Conservation (phyloP, 139 green algal genomes). For the Pseudopediastrum boryanum region DNA sequence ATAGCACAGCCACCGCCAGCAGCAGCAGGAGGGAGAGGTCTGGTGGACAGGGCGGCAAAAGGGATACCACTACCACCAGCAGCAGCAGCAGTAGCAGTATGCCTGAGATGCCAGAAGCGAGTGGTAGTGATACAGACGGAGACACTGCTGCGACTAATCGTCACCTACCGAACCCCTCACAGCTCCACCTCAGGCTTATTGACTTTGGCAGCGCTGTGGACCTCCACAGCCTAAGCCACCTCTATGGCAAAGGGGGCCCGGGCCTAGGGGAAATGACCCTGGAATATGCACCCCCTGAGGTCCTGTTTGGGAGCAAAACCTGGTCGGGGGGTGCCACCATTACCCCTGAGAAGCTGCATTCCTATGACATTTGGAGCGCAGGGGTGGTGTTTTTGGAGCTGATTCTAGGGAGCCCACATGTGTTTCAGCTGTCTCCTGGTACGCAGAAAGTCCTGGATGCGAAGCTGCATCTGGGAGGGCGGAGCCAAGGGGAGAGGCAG, state of each 20-base stretch:
- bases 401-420: slow-evolving; percentile 67
- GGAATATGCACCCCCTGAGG: slow-evolving; percentile 79
- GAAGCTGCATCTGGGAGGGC: slow-evolving; percentile 45
- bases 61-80: neutral
- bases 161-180: neutral
- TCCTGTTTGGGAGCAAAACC: slow-evolving; percentile 52
- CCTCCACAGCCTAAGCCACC: slow-evolving; percentile 13
- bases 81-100: slow-evolving; percentile 8
- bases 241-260: slow-evolving; percentile 61
- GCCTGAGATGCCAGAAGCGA: neutral
- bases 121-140: neutral
- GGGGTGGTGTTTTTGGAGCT: slow-evolving; percentile 82
- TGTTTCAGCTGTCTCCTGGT: slow-evolving; percentile 53
- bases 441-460: slow-evolving; percentile 61
- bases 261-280: slow-evolving; percentile 62
- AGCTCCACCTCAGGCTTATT: slow-evolving; percentile 65
- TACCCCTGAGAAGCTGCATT: slow-evolving; percentile 33
- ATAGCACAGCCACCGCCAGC: neutral
- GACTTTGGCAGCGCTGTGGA: slow-evolving; percentile 82
- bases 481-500: slow-evolving; percentile 48
- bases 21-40: neutral
- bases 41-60: too few species aligned
- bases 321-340: neutral
- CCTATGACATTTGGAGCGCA: slow-evolving; percentile 62
- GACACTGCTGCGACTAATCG: neutral